phyloP scores from a whole-genome alignment of 1,284 basidiomycete species.

The Ustilago shanxiensis region DNA sequence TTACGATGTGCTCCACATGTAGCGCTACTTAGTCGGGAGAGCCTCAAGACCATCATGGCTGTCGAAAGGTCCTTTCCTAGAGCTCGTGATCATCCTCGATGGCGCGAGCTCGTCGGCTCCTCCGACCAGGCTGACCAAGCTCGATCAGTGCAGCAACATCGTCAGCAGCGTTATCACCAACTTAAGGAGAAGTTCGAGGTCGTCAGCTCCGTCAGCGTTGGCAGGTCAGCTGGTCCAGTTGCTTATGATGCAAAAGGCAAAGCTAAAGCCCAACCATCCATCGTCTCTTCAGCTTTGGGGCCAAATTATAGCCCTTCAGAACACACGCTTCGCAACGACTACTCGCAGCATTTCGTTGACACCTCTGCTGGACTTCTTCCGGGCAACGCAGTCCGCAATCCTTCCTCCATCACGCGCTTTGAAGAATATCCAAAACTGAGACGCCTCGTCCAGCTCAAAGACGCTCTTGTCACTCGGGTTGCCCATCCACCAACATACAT shows the following conservation, averaged over 20 bases:
- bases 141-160: constrained; percentile 6
- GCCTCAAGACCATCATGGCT: constrained; percentile 4
- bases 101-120: constrained; percentile 24
- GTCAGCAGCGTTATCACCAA: constrained; percentile 14
- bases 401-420: constrained; percentile 78
- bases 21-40: not conserved
- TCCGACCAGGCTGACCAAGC: not conserved
- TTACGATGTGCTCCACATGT: constrained; percentile 1
- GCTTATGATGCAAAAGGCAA: constrained; percentile 20
- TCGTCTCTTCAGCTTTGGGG: constrained; percentile 14
- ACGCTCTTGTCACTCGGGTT: constrained; percentile 45
- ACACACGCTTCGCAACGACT: constrained; percentile 94
- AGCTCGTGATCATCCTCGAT: constrained; percentile 41
- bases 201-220: not conserved
- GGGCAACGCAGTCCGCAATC: constrained; percentile 63
- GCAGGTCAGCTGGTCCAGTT: not conserved
- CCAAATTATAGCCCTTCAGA: constrained; percentile 77
- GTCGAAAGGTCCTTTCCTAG: constrained; percentile 1
- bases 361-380: constrained; percentile 57
- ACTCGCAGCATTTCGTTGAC: constrained; percentile 88
- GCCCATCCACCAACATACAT: constrained; percentile 64
- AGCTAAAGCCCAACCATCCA: constrained; percentile 6
- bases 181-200: constrained; percentile 17
- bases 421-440: constrained; percentile 77
- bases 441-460: constrained; percentile 61